Evolutionary conservation across 768 basidiomycete genomes (phyloP).

Genomic region (Podaxis carcinomalis): DNA sequence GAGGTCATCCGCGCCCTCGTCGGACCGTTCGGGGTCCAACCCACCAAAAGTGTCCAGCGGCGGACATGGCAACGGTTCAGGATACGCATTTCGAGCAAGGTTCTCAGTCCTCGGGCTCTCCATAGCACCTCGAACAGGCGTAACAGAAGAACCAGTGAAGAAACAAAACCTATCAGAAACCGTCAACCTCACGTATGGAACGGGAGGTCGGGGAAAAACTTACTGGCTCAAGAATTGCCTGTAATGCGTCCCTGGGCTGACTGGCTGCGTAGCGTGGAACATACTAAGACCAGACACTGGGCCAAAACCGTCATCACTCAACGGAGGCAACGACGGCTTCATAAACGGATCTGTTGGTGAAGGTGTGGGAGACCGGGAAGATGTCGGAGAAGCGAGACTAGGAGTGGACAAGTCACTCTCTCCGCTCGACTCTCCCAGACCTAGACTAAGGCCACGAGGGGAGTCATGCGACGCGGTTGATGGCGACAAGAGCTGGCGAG

Average conservation of each 20-base stretch:
- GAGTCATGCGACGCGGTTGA: conserved; percentile 13
- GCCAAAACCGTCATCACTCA: background rate
- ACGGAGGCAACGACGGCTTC: conserved; percentile 14
- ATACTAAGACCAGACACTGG: background rate
- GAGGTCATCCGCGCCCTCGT: background rate
- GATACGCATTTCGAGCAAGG: too few relatives aligned
- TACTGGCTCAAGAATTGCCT: conserved; percentile 63
- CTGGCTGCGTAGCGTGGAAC: conserved; percentile 15
- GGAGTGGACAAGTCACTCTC: conserved; percentile 43
- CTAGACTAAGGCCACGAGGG: background rate
- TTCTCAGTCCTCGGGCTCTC: background rate
- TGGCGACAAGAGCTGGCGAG: background rate
- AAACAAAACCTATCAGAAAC: conserved; percentile 64
- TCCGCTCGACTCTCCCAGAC: conserved; percentile 16
- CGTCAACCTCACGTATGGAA: background rate
- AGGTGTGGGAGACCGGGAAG: conserved; percentile 37
- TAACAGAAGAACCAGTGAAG: conserved; percentile 56
- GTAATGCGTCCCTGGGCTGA: conserved; percentile 43
- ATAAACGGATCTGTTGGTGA: conserved; percentile 35
- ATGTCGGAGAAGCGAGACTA: conserved; percentile 36
- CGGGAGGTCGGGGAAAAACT: conserved; percentile 19
- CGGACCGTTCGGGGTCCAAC: background rate
- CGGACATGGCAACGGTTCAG: background rate
- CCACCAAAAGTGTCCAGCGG: background rate
- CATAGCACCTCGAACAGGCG: background rate